Evolutionary conservation across 2,329 filamentous ascomycete species (phyloP), one percentile per base, ranked within the genome.

Genomic region (Rosellinia necatrix): DNA sequence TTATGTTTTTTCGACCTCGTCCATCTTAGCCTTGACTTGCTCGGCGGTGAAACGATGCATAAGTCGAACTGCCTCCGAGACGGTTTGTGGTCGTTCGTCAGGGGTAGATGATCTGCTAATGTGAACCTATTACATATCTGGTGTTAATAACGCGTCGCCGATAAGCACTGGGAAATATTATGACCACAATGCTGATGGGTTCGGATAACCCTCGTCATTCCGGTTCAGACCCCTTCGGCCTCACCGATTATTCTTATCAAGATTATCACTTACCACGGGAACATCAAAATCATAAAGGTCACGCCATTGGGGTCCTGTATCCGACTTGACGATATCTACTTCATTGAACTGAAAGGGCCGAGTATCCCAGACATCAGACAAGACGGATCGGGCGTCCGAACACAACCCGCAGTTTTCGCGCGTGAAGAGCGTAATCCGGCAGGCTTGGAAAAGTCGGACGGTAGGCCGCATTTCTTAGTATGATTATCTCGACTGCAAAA

Each of bases 211-310:
- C n/a, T n/a, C n/a, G n/a, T n/a, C n/a, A 21, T 17, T 15, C 15
- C 15, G 19, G 13, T 3, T 37, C 19, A 6, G n/a, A 6, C 25
- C 37, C 24, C 4, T 21, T 21, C 4, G 10, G n/a, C 15, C 12
- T 25, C 8, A 30, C n/a, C n/a, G n/a, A n/a, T n/a, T n/a, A n/a
- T n/a, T n/a, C n/a, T n/a, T n/a, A n/a, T n/a, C n/a, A n/a, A n/a
- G 24, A 35, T 21, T 17, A n/a, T 15, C 15, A 72, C 80, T 67
- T 76, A 92, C 89, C 67, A 92, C 90, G 0, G 90, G 90, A 6
- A 90, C 89, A 64, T 93, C 90, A 70, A 92, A 90, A 55, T 92
- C 89, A 69, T 93, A 93, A 1, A 91, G 68, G 44, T 86, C 79
- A 66, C 83, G 85, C 90, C 90, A 93, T 3, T 51, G 58, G 21